Evolutionary conservation across 2,329 filamentous ascomycete species (phyloP).

Genomic region (Aureobasidium zeae): DNA sequence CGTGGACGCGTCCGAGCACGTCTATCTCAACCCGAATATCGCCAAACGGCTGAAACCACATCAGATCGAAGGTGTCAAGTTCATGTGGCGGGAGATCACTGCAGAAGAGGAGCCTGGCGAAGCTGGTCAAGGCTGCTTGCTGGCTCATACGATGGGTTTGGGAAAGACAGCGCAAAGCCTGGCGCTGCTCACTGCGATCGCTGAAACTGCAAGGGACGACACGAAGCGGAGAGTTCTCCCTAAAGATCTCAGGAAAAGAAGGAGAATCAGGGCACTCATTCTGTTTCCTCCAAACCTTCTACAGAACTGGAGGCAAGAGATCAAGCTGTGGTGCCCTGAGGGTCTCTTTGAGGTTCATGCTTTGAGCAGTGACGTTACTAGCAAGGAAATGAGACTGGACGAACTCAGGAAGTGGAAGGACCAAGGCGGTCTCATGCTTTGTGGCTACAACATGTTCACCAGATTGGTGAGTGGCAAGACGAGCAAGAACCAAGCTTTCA

Average conservation of each 20-base stretch:
- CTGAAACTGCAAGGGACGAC: constrained; percentile 55
- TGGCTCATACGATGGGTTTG: constrained; percentile 85
- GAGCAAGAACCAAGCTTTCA: constrained; percentile 43
- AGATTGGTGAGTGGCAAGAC: constrained; percentile 28
- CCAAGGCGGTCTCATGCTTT: constrained; percentile 62
- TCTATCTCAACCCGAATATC: constrained; percentile 58
- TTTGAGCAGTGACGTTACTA: neutral
- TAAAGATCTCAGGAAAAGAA: constrained; percentile 38
- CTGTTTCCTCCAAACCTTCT: constrained; percentile 67
- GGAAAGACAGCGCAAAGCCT: constrained; percentile 89
- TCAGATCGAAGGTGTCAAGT: constrained; percentile 71
- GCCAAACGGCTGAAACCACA: constrained; percentile 62
- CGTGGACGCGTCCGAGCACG: constrained; percentile 38
- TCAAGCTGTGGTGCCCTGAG: constrained; percentile 54
- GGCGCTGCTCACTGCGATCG: constrained; percentile 66
- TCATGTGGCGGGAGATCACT: constrained; percentile 81
- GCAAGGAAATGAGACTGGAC: constrained; percentile 32
- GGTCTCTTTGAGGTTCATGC: constrained; percentile 48
- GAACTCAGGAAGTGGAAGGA: constrained; percentile 51
- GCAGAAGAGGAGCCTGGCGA: constrained; percentile 39
- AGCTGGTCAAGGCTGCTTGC: constrained; percentile 61
- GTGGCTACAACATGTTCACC: constrained; percentile 65
- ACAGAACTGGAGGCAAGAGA: constrained; percentile 75
- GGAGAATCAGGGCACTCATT: constrained; percentile 55
- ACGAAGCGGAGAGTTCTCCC: constrained; percentile 60